Evolutionary conservation across 352 stramenopile species (phyloP).

Genomic region (Phytophthora hibernalis): DNA sequence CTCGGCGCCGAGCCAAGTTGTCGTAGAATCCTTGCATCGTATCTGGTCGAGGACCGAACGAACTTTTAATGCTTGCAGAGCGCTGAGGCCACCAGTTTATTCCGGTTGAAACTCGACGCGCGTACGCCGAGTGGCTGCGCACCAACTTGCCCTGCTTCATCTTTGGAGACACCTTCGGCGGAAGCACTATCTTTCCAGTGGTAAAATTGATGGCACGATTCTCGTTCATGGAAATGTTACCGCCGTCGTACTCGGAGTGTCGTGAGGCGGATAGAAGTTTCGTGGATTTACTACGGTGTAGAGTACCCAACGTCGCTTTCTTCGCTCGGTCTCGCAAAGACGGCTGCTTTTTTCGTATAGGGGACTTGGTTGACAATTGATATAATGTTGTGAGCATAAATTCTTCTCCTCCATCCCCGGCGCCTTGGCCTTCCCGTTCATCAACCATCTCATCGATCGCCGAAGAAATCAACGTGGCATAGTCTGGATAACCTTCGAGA

Average conservation of each 20-base stretch:
- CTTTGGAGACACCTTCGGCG: not conserved
- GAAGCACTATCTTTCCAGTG: slow-evolving; percentile 16
- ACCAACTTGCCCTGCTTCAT: slow-evolving; percentile 28
- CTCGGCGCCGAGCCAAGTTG: slow-evolving; percentile 34
- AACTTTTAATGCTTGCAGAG: slow-evolving; percentile 9
- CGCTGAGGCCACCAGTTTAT: slow-evolving; percentile 19
- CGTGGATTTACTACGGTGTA: slow-evolving; percentile 41
- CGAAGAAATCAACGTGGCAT: slow-evolving; percentile 48
- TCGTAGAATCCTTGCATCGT: slow-evolving; percentile 52
- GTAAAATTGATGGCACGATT: slow-evolving; percentile 28
- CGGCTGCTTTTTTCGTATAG: slow-evolving; percentile 8
- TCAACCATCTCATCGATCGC: slow-evolving; percentile 60
- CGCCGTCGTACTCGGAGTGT: slow-evolving; percentile 33
- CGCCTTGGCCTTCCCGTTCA: slow-evolving; percentile 29
- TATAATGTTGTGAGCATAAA: slow-evolving; percentile 66
- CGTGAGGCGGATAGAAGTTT: slow-evolving; percentile 25
- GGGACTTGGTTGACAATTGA: slow-evolving; percentile 41
- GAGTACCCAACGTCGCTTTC: not conserved
- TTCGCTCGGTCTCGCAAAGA: slow-evolving; percentile 25
- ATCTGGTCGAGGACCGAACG: not conserved
- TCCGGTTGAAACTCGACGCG: slow-evolving; percentile 37
- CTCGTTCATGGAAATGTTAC: slow-evolving; percentile 37
- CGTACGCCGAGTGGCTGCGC: slow-evolving; percentile 62
- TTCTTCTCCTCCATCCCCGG: slow-evolving; percentile 34
- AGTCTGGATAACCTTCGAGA: slow-evolving; percentile 66